These are phyloP conservation scores for Naganishia sp. DNA, from an alignment of 1,284 basidiomycete genomes.

Conservation along the genomic window DNA sequence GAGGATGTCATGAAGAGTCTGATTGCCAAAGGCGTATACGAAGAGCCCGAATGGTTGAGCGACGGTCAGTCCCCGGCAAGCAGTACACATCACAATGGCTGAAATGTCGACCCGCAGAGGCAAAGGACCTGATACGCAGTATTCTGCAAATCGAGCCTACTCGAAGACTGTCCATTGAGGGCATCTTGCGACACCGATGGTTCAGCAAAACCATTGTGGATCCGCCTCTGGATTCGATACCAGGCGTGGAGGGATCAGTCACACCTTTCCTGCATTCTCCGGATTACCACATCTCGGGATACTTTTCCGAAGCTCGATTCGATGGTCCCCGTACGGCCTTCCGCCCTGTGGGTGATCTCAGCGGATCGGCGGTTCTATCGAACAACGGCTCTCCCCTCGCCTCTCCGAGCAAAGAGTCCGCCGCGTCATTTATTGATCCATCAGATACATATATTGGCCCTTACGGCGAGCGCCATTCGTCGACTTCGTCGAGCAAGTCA, in stretches of 20 bases:
- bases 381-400: constrained; percentile 4
- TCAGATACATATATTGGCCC: constrained; percentile 13
- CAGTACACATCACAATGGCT: constrained; percentile 25
- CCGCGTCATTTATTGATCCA: constrained; percentile 5
- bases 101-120: constrained; percentile 60
- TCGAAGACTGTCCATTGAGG: constrained; percentile 74
- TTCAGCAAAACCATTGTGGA: constrained; percentile 58
- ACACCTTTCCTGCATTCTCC: constrained; percentile 44
- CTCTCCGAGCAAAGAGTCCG: constrained; percentile 1
- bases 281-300: constrained; percentile 16
- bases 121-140: constrained; percentile 72
- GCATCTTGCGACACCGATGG: constrained; percentile 88
- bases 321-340: not conserved
- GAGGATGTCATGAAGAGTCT: constrained; percentile 84
- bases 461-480: constrained; percentile 14
- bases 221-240: constrained; percentile 28
- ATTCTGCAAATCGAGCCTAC: constrained; percentile 79
- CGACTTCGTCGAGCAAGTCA: constrained; percentile 8
- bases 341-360: not conserved
- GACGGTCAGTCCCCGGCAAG: constrained; percentile 60
- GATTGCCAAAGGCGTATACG: constrained; percentile 84
- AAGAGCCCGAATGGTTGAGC: constrained; percentile 88
- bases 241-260: constrained; percentile 44
- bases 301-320: constrained; percentile 9
- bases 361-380: constrained; percentile 14